Evolutionary conservation across 805 yeast genomes (phyloP).

Genomic region (Teunomyces panamensis): DNA sequence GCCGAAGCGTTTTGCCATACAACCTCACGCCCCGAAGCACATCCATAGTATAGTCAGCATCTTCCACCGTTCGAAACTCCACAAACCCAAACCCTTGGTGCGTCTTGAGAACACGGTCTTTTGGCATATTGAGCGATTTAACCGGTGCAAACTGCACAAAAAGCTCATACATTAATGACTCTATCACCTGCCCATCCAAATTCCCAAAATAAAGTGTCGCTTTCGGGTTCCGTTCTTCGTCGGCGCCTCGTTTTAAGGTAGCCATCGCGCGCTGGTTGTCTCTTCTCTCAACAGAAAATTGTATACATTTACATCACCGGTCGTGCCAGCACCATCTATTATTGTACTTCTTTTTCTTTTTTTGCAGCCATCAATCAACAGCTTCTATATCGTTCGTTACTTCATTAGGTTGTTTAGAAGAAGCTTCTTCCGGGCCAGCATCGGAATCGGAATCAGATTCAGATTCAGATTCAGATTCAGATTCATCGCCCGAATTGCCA

Average conservation of each 20-base stretch:
- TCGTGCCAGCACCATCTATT: neutral
- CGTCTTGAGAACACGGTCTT: slow-evolving; percentile 63
- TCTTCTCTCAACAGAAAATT: neutral
- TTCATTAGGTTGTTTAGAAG: slow-evolving; percentile 19
- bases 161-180: slow-evolving; percentile 71
- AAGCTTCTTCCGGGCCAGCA: slow-evolving; percentile 33
- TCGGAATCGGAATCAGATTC: slow-evolving; percentile 19
- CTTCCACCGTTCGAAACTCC: slow-evolving; percentile 57
- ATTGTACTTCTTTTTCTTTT: neutral
- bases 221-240: slow-evolving; percentile 53
- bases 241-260: slow-evolving; percentile 24
- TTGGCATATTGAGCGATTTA: slow-evolving; percentile 66
- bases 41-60: slow-evolving; percentile 66
- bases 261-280: neutral
- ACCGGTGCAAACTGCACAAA: slow-evolving; percentile 85
- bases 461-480: slow-evolving; percentile 10
- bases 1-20: slow-evolving; percentile 57
- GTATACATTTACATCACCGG: neutral
- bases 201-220: slow-evolving; percentile 80
- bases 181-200: slow-evolving; percentile 72
- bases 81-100: slow-evolving; percentile 91
- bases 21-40: slow-evolving; percentile 59
- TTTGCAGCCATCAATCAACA: slow-evolving; percentile 1
- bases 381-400: neutral
- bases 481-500: neutral